phyloP scores from a whole-genome alignment of 495 filamentous ascomycete genomes.

The Xylaria longipes region DNA sequence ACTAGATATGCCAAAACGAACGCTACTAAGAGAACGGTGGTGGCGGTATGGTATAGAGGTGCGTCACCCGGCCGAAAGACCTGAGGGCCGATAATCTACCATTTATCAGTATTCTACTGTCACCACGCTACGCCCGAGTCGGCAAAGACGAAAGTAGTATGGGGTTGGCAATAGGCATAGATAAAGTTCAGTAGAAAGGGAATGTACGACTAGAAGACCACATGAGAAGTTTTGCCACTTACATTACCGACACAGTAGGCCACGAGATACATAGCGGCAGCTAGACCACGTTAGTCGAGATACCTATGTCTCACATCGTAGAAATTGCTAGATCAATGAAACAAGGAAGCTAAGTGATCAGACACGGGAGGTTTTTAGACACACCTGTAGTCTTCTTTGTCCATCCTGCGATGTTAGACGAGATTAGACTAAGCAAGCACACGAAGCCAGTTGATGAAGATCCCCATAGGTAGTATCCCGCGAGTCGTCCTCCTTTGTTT shows the following conservation, averaged over 20 bases:
- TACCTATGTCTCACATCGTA: no score
- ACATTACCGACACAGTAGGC: conserved; percentile 69
- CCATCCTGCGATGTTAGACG: conserved; percentile 72
- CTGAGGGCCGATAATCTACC: conserved; percentile 50
- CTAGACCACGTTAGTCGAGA: no score
- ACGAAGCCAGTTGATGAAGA: conserved; percentile 65
- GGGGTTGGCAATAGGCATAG: neutral
- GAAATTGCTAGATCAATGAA: no score
- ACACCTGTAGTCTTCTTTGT: conserved; percentile 80
- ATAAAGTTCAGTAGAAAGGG: no score
- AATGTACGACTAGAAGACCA: neutral
- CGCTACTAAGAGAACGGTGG: conserved; percentile 73
- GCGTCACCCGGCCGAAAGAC: conserved; percentile 48
- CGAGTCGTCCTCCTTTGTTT: conserved; percentile 64
- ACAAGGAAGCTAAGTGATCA: no score
- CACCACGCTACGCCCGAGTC: neutral
- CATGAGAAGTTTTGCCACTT: conserved; percentile 45
- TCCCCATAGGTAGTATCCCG: conserved; percentile 70
- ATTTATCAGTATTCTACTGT: neutral
- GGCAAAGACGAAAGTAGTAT: neutral
- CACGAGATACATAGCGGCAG: conserved; percentile 73
- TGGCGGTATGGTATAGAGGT: conserved; percentile 69
- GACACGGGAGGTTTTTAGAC: no score
- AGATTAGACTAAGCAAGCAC: conserved; percentile 62
- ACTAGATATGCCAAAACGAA: conserved; percentile 61